Percentiles rank a stretch among this genome's conserved stretches.
Evolutionary conservation across 345 rosid genomes (phyloP).

Genomic region (Viola odorata): DNA sequence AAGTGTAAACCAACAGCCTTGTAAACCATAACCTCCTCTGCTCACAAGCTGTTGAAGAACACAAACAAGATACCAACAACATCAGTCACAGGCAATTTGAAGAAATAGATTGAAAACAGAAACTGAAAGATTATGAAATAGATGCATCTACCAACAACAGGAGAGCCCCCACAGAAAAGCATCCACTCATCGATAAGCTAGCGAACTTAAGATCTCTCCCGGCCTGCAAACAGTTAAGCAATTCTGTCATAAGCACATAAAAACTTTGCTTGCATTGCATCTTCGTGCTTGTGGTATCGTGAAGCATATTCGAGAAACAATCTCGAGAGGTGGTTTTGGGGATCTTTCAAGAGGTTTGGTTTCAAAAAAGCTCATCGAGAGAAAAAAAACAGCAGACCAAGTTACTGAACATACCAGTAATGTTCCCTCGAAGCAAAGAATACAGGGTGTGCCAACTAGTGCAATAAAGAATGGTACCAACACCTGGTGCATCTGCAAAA

Average conservation of each 20-base stretch:
- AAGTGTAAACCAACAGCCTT: constrained; percentile 65
- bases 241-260: neutral
- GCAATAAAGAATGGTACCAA: constrained; percentile 62
- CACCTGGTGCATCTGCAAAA: constrained; percentile 80
- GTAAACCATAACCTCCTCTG: constrained; percentile 56
- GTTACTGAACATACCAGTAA: constrained; percentile 46
- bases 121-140: neutral
- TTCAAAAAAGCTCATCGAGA: neutral
- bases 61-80: neutral
- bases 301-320: neutral
- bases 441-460: constrained; percentile 55
- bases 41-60: constrained; percentile 39
- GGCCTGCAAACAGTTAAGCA: constrained; percentile 39
- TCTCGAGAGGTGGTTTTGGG: neutral
- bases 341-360: neutral
- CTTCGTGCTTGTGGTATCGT: neutral
- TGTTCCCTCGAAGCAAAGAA: constrained; percentile 82
- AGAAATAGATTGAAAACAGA: neutral
- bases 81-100: neutral
- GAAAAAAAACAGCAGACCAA: neutral
- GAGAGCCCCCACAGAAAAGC: constrained; percentile 52
- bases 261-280: neutral
- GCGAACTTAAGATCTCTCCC: constrained; percentile 72
- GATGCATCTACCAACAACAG: constrained; percentile 44
- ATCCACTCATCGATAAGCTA: constrained; percentile 63